A percentile compares a stretch with the other conserved stretches of the same genome.
Conservation (phyloP, 2,329 filamentous ascomycete genomes). For the Penicillium sp. region DNA sequence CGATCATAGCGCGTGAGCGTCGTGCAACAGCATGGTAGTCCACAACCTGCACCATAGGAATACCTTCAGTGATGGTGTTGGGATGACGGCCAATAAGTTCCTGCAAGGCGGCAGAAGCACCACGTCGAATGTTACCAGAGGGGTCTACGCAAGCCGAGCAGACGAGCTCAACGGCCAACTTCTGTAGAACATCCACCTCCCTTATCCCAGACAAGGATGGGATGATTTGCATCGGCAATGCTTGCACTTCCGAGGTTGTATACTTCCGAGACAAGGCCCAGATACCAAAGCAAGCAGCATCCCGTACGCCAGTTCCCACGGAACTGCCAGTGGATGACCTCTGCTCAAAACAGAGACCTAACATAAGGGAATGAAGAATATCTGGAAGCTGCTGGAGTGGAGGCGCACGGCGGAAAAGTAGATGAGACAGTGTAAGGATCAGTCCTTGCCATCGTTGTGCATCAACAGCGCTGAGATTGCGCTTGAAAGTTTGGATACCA, state of each 20-base stretch:
- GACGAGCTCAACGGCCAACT: conserved; percentile 75
- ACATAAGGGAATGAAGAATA: conserved; percentile 70
- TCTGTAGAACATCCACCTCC: conserved; percentile 58
- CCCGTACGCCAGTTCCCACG: conserved; percentile 82
- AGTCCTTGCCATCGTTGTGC: conserved; percentile 87
- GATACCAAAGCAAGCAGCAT: conserved; percentile 92
- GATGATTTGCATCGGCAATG: conserved; percentile 47
- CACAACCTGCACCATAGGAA: conserved; percentile 78
- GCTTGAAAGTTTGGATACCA: conserved; percentile 40
- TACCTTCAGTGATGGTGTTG: conserved; percentile 74
- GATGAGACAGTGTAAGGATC: conserved; percentile 78
- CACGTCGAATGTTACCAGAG: conserved; percentile 86
- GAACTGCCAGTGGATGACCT: conserved; percentile 78
- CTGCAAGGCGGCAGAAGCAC: conserved; percentile 87
- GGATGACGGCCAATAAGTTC: conserved; percentile 92
- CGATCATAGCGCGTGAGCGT: conserved; percentile 72
- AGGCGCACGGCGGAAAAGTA: conserved; percentile 79
- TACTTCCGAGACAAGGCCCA: conserved; percentile 91
- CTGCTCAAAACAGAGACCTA: conserved; percentile 84
- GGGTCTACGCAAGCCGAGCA: conserved; percentile 80
- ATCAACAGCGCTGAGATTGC: conserved; percentile 69
- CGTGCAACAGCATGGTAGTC: conserved; percentile 92
- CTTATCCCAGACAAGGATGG: conserved; percentile 27
- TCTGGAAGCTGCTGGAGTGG: conserved; percentile 65
- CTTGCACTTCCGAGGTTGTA: conserved; percentile 68